A percentile compares a stretch with the other conserved stretches of the same genome.
These are phyloP conservation scores for Acer negundo DNA, from an alignment of 345 rosid genomes.

Conservation along the genomic window DNA sequence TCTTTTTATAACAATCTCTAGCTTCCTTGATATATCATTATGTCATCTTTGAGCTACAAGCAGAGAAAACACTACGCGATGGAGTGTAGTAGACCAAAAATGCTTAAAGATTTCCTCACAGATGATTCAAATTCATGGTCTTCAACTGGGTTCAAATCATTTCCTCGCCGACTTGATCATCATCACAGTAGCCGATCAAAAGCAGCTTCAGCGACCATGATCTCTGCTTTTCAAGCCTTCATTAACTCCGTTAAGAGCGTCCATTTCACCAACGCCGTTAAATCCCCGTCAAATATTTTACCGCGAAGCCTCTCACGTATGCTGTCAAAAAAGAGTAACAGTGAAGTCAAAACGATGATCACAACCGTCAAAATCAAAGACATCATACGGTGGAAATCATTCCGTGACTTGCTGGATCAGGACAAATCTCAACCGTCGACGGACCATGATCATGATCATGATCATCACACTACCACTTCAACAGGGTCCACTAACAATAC, in stretches of 20 bases:
- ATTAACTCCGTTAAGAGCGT: slow-evolving; percentile 52
- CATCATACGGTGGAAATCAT: slow-evolving; percentile 84
- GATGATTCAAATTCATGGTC: slow-evolving; percentile 54
- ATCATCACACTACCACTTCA: slow-evolving; percentile 35
- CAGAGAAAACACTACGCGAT: slow-evolving; percentile 24
- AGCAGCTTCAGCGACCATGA: slow-evolving; percentile 28
- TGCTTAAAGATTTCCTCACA: slow-evolving; percentile 85
- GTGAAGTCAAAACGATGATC: slow-evolving; percentile 16
- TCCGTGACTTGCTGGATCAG: slow-evolving; percentile 50
- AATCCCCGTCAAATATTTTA: slow-evolving; percentile 40
- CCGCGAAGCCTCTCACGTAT: slow-evolving; percentile 55
- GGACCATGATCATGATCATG: neutral
- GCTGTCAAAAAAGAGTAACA: slow-evolving; percentile 31
- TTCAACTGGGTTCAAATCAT: slow-evolving; percentile 44
- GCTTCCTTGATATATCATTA: neutral
- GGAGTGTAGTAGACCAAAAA: slow-evolving; percentile 39
- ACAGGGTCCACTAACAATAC: slow-evolving; percentile 38
- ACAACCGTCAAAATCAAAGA: slow-evolving; percentile 58
- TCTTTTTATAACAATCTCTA: neutral
- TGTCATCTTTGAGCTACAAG: slow-evolving; percentile 21
- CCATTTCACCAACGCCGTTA: slow-evolving; percentile 30
- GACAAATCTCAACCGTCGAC: slow-evolving; percentile 31
- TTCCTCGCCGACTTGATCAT: slow-evolving; percentile 25
- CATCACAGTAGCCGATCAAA: slow-evolving; percentile 37
- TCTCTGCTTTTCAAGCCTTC: slow-evolving; percentile 48